Evolutionary conservation across 2,329 filamentous ascomycete genomes (phyloP).

Genomic region (Botrytis hyacinthi): DNA sequence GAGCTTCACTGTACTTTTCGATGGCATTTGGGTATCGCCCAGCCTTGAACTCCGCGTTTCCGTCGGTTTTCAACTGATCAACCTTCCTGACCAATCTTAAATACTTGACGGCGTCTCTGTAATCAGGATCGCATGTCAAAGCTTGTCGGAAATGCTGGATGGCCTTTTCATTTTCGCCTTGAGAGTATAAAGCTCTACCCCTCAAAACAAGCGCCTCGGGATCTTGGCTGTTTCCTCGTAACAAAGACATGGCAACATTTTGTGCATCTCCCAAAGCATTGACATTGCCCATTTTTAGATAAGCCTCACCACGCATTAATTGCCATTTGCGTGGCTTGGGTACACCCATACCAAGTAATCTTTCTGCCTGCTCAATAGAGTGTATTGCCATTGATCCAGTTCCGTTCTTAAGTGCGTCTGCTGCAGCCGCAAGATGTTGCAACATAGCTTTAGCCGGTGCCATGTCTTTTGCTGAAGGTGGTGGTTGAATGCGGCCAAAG

Average conservation of each 20-base stretch:
- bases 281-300: conserved; percentile 85
- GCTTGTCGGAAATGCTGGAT: conserved; percentile 90
- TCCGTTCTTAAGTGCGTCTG: conserved; percentile 70
- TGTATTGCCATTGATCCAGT: conserved; percentile 89
- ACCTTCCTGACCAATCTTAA: conserved; percentile 88
- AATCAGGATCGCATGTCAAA: conserved; percentile 86
- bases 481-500: conserved; percentile 75
- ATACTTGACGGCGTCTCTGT: conserved; percentile 82
- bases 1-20: conserved; percentile 77
- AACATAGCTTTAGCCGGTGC: conserved; percentile 82
- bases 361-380: conserved; percentile 86
- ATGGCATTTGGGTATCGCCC: conserved; percentile 77
- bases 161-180: conserved; percentile 94
- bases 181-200: conserved; percentile 81
- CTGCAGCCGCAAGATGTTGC: conserved; percentile 74
- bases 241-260: conserved; percentile 83
- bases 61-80: conserved; percentile 89
- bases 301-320: conserved; percentile 86
- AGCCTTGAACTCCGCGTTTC: conserved; percentile 86
- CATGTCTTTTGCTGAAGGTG: conserved; percentile 81
- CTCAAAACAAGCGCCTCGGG: conserved; percentile 90
- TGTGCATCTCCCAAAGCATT: conserved; percentile 90
- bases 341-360: conserved; percentile 71
- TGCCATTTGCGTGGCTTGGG: conserved; percentile 89
- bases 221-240: conserved; percentile 85